Base-by-base conservation (phyloP, 441 rosid genomes). In the Daphne laureola region DNA sequence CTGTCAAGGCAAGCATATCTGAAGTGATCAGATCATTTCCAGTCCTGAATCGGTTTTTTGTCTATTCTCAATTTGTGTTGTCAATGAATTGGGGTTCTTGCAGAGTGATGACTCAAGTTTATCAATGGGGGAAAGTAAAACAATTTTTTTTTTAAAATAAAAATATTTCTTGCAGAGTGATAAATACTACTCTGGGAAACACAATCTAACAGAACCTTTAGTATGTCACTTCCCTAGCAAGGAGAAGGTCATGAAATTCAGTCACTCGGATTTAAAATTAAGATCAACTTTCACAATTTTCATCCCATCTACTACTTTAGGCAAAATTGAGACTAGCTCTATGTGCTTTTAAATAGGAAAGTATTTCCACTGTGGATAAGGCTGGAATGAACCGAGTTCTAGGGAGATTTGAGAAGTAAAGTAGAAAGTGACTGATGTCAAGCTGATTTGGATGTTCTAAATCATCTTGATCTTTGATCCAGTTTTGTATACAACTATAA, bases 321-420 rank as follows among this genome's bases (percentile, higher is more conserved):
- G 72, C 65, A 73, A 69, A 59, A 66, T 61, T 56, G 59, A 68
- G 58, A 59, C 59, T 72, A 72, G 76, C 72, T 59, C 63, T 76
- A 78, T 92, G 40, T 80, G 78, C 70, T 67, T 92, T 67, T 92
- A 96, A 96, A 62, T 86, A 62, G 98, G 96, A 72, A 81, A 70
- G 74, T 82, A 81, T 55, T 79, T 80, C 63, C 18, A 60, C 68
- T 49, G 38, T 21, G 80, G 72, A 15, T 69, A 73, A 70, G 65
- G 66, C 67, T 58, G 52, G 71, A 61, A 67, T 63, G 65, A 67
- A 64, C 65, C 77, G 70, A 77, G 70, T 76, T 67, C 68, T 53
- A 61, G 72, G 62, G 62, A 58, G 65, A 18, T 12, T 36, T 62
- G 43, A 79, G 55, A 47, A 69, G 61, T 65, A 2, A 55, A 61